These are phyloP conservation scores for Hypoxylon lienhwacheense DNA, from an alignment of 495 filamentous ascomycete species.

Conservation along the genomic window DNA sequence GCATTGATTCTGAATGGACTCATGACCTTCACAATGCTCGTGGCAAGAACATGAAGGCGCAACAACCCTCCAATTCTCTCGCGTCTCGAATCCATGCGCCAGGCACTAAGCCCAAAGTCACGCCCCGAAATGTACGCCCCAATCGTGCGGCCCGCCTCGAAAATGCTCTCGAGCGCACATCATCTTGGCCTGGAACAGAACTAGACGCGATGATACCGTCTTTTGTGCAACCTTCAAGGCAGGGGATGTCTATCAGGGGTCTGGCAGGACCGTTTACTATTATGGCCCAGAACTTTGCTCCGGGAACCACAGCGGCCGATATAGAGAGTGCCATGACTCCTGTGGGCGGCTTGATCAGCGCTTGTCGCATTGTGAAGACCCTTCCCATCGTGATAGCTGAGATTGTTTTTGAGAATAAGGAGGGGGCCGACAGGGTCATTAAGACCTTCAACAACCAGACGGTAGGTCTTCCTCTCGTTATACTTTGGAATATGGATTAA, in stretches of 20 bases:
- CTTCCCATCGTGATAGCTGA: conserved; percentile 83
- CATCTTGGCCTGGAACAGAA: conserved; percentile 33
- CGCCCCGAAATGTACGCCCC: conserved; percentile 32
- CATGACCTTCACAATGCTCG: conserved; percentile 55
- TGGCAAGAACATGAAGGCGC: conserved; percentile 35
- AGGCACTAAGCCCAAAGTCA: conserved; percentile 31
- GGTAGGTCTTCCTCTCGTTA: conserved; percentile 50
- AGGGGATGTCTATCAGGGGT: conserved; percentile 76
- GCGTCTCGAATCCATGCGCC: conserved; percentile 49
- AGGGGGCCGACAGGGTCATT: conserved; percentile 77
- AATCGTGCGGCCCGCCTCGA: conserved; percentile 31
- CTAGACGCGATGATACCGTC: conserved; percentile 43
- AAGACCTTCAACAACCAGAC: conserved; percentile 84
- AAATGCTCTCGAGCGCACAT: conserved; percentile 29
- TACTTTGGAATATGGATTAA: conserved; percentile 1
- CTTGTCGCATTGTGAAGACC: conserved; percentile 70
- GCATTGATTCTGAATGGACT: conserved; percentile 60
- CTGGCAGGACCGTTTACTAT: conserved; percentile 81
- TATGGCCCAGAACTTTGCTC: conserved; percentile 84
- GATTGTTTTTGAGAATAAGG: conserved; percentile 75
- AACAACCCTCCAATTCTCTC: conserved; percentile 45
- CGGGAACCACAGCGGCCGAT: conserved; percentile 90
- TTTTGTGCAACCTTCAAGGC: conserved; percentile 34
- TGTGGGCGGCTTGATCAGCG: conserved; percentile 67
- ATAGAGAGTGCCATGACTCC: conserved; percentile 84